Conservation (phyloP, 768 basidiomycete genomes). For the Boletus fagicola region DNA sequence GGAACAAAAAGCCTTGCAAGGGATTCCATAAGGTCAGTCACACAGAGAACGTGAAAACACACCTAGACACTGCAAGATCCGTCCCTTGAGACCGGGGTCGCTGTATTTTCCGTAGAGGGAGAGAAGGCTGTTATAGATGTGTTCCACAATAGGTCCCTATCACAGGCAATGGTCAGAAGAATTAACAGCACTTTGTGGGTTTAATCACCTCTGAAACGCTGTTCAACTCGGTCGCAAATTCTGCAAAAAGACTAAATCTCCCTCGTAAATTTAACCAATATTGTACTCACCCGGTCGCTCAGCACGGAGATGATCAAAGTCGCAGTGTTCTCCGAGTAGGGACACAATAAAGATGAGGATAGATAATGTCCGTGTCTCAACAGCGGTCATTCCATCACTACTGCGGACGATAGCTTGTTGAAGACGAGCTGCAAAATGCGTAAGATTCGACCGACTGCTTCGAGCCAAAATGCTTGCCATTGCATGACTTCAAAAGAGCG, state of each 20-base stretch:
- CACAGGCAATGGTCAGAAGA: constrained; percentile 1
- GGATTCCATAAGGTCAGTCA: not conserved
- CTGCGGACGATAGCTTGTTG: constrained; percentile 52
- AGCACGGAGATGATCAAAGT: constrained; percentile 74
- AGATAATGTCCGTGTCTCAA: constrained; percentile 54
- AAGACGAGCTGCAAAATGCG: constrained; percentile 49
- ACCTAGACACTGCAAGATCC: constrained; percentile 87
- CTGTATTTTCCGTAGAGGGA: constrained; percentile 67
- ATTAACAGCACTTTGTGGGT: not conserved
- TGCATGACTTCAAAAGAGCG: constrained; percentile 81
- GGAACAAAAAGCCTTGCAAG: constrained; percentile 78
- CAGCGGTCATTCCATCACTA: constrained; percentile 39
- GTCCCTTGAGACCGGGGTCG: constrained; percentile 58
- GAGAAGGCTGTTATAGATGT: constrained; percentile 74
- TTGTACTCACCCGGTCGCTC: constrained; percentile 55
- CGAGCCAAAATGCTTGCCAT: constrained; percentile 43
- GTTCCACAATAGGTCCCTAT: constrained; percentile 74
- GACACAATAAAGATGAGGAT: constrained; percentile 84
- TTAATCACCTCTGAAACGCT: constrained; percentile 51
- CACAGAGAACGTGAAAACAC: constrained; percentile 16
- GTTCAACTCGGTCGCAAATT: constrained; percentile 54
- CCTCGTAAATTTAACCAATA: too few relatives aligned
- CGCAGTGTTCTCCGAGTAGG: constrained; percentile 83
- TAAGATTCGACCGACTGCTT: constrained; percentile 4
- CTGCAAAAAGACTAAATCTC: constrained; percentile 33